Evolutionary conservation across 2,329 filamentous ascomycete species (phyloP).

Genomic region (Trichoderma guizhouense): DNA sequence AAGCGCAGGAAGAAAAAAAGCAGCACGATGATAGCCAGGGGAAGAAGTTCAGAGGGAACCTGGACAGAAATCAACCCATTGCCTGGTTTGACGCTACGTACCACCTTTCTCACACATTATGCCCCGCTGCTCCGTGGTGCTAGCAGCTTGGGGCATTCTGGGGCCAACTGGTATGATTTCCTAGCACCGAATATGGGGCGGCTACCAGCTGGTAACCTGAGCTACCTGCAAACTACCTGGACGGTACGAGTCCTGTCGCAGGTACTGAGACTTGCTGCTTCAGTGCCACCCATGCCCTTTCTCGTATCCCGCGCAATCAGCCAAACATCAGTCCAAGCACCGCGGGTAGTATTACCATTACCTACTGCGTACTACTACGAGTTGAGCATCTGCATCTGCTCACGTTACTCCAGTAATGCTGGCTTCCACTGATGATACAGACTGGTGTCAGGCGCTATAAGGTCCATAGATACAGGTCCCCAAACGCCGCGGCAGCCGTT

Average conservation of each 20-base stretch:
- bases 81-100: constrained; percentile 7
- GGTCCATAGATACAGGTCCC: neutral
- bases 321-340: neutral
- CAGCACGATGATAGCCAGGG: neutral
- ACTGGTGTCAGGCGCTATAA: neutral
- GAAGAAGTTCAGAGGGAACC: neutral
- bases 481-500: neutral
- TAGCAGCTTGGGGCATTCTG: constrained; percentile 6
- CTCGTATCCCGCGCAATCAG: neutral
- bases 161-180: neutral
- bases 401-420: neutral
- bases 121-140: constrained; percentile 6
- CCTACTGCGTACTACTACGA: neutral
- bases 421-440: neutral
- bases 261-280: neutral
- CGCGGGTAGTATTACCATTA: neutral
- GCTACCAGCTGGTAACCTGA: neutral
- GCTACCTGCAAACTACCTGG: neutral
- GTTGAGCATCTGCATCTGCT: neutral
- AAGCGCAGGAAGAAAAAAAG: neutral
- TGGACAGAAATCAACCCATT: neutral
- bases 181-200: constrained; percentile 1
- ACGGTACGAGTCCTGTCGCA: neutral
- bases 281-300: neutral
- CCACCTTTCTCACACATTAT: neutral